Evolutionary conservation across 306 rosid species (phyloP), one percentile per base, ranked within the genome.

Genomic region (Lathyrus oleraceus): DNA sequence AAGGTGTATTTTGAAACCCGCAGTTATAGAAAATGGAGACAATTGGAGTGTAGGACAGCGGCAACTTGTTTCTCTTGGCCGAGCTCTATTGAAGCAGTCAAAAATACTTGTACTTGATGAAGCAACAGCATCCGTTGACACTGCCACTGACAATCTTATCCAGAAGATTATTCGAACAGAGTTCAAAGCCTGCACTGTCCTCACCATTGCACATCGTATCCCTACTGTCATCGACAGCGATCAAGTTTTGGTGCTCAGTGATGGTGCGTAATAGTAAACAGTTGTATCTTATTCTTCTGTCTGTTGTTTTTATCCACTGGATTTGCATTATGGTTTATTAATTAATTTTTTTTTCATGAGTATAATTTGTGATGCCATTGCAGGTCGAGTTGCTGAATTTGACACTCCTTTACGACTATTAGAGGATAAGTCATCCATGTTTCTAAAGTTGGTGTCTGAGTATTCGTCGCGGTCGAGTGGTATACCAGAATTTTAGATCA

Each of bases 21-120:
- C 92, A 95, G 99, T 95, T 75, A 81, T 91, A n/a, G 99, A 95
- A 81, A 94, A 89, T 94, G 99, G 99, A 75, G 99, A 94, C 75
- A 94, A 94, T 61, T 94, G 99, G 99, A 94, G 99, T 69, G 97
- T 91, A 61, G 99, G 99, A 42, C 99, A 94, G 82, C 85, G 99
- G 53, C 99, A 94, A 76, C 99, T 94, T 56, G 96, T 94, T 67
- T 81, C 99, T 20, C 73, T 94, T 23, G 99, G 99, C 59, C 89
- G 99, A 67, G 99, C 99, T 47, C 81, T 94, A 69, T 87, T 94
- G 67, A 89, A 88, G 87, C 97, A 94, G 78, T 93, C 97, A 21
- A 90, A 80, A 72, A 87, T 94, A 83, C 88, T 94, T 78, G 99
- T 94, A 19, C 97, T 94, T 15, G 99, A 94, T 78, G 97, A 94